Evolutionary conservation across 176 grass and related monocot genomes (phyloP), one percentile per base, ranked within the genome.

Genomic region (Aegilops longissima): DNA sequence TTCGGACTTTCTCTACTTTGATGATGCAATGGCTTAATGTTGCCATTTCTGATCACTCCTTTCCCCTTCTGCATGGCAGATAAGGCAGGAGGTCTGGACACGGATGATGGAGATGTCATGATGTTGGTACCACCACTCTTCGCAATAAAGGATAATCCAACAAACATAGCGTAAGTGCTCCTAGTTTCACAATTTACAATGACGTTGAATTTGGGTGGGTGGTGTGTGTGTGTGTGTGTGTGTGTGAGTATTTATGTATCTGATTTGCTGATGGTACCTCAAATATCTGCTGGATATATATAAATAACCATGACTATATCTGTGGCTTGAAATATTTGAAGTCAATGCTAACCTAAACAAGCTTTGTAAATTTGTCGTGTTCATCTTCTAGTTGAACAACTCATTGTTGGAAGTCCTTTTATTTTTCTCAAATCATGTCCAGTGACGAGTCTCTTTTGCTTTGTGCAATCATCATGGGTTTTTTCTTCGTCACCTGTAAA

Each of bases 41-140:
- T 64, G n/a, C 77, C 61, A 66, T 73, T 82, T 81, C 40, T 58
- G 58, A 76, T 40, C 17, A 45, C 61, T 77, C 39, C 45, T 40
- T 59, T 88, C 24, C 14, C 84, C 25, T 72, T 40, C 44, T 89
- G 16, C 36, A 84, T 86, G 59, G 40, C 70, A 95, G 93, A 87
- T 85, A 77, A 82, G 24, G 78, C 67, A 61, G 52, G 69, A 23
- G 31, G 13, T 91, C 11, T 73, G 35, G 90, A 91, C 80, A 89
- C 83, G 66, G 90, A 95, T 91, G 86, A 81, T 64, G 81, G 86
- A 68, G 88, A 92, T 83, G 86, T 92, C 29, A 95, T 98, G 96
- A 95, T 98, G 96, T 85, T 98, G 44, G 86, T 95, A 14, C 96
- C 96, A 35, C 93, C 88, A 35, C 88, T 95, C 16, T 98, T 98